phyloP scores from a whole-genome alignment of 345 rosid genomes.

The Moricandia arvensis region DNA sequence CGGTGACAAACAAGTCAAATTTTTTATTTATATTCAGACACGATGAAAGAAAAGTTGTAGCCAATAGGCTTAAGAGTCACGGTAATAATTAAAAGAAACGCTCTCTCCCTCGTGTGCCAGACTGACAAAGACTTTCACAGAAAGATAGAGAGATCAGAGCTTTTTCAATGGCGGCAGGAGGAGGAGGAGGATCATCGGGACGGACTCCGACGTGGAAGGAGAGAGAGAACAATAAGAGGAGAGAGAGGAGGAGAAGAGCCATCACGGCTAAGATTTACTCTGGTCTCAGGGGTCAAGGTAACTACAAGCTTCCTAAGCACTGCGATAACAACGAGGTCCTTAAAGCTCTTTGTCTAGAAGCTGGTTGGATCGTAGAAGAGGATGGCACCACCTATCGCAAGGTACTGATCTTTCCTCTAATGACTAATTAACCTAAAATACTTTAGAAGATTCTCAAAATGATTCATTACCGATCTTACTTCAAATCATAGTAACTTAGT shows the following conservation, averaged over 20 bases:
- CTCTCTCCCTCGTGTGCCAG: conserved; percentile 37
- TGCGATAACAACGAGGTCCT: conserved; percentile 97
- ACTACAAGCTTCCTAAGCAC: conserved; percentile 86
- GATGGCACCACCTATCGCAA: conserved; percentile 93
- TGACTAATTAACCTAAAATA: neutral
- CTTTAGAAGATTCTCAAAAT: neutral
- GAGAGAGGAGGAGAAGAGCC: conserved; percentile 92
- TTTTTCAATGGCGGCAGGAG: conserved; percentile 47
- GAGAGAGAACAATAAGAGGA: conserved; percentile 88
- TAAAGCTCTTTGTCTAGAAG: conserved; percentile 84
- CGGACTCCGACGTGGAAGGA: conserved; percentile 94
- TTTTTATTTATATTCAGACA: neutral
- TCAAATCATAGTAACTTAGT: neutral
- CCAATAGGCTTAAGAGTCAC: conserved; percentile 27
- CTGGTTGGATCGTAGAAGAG: conserved; percentile 93
- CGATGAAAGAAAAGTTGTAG: conserved; percentile 19
- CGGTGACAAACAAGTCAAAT: conserved; percentile 10
- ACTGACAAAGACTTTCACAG: conserved; percentile 23
- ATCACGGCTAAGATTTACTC: conserved; percentile 89
- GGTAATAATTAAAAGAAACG: neutral
- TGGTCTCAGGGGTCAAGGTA: conserved; percentile 87
- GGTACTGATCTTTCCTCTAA: conserved; percentile 40
- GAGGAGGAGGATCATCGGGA: conserved; percentile 47
- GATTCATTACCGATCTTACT: neutral
- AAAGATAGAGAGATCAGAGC: conserved; percentile 33